A percentile compares a stretch with the other conserved stretches of the same genome.
phyloP scores from a whole-genome alignment of 1,139 yeast species.

The Kodamaea derodonti region DNA sequence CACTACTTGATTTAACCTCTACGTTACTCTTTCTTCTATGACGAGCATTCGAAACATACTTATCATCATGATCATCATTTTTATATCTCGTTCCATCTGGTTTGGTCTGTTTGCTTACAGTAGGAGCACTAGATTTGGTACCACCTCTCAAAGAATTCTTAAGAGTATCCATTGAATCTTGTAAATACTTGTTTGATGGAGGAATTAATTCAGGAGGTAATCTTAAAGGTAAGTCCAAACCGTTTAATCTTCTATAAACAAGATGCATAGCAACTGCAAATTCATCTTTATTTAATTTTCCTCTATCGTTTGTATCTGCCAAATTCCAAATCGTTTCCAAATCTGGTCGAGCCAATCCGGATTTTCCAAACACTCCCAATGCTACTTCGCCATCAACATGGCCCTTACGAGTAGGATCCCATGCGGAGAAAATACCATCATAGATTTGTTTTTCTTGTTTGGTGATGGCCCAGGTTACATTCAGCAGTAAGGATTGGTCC shows the following conservation, averaged over 20 bases:
- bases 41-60: constrained; percentile 65
- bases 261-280: constrained; percentile 83
- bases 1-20: constrained; percentile 11
- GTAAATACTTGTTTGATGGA: constrained; percentile 66
- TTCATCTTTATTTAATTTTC: constrained; percentile 72
- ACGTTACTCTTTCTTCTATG: constrained; percentile 43
- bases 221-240: constrained; percentile 65
- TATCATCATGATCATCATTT: constrained; percentile 60
- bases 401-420: constrained; percentile 73
- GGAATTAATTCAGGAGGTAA: constrained; percentile 75
- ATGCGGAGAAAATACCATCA: constrained; percentile 82
- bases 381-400: constrained; percentile 77
- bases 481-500: constrained; percentile 50
- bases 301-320: constrained; percentile 66
- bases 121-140: constrained; percentile 24
- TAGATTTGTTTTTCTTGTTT: constrained; percentile 83
- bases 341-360: constrained; percentile 82
- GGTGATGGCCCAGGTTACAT: constrained; percentile 72
- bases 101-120: constrained; percentile 33
- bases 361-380: constrained; percentile 81
- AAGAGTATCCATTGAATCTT: constrained; percentile 41
- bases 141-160: constrained; percentile 43
- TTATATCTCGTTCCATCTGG: constrained; percentile 63
- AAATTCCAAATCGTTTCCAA: constrained; percentile 88
- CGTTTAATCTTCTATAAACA: constrained; percentile 70